Percentiles rank a stretch among this genome's conserved stretches.
Conservation (phyloP, 129 eudicot species). For the Flaveria linearis region DNA sequence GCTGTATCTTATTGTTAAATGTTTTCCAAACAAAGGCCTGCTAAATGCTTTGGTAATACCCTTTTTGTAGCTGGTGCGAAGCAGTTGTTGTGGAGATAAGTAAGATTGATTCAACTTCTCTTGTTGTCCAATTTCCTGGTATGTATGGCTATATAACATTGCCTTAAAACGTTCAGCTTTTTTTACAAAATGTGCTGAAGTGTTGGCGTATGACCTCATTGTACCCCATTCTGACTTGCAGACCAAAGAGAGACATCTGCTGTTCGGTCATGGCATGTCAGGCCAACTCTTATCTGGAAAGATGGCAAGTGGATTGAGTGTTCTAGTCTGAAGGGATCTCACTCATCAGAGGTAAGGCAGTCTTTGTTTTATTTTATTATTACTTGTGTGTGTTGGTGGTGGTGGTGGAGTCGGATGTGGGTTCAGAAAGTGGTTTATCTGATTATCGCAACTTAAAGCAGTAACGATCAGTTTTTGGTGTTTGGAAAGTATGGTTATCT, state of each 20-base stretch:
- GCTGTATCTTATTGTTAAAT: not conserved
- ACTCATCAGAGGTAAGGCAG: slow-evolving; percentile 57
- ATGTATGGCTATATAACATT: slow-evolving; percentile 13
- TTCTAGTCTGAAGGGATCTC: slow-evolving; percentile 37
- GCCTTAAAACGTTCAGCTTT: not conserved
- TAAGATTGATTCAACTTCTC: slow-evolving; percentile 60
- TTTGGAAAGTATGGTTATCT: not conserved
- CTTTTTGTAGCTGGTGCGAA: slow-evolving; percentile 82
- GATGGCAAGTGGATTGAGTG: slow-evolving; percentile 79
- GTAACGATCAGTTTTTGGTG: not conserved
- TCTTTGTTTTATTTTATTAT: slow-evolving; percentile 3
- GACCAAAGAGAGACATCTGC: slow-evolving; percentile 62
- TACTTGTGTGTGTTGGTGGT: not conserved
- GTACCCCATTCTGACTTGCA: slow-evolving; percentile 35
- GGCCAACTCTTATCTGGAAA: slow-evolving; percentile 73
- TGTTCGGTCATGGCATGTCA: slow-evolving; percentile 74
- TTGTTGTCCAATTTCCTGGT: slow-evolving; percentile 82
- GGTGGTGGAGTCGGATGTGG: not conserved
- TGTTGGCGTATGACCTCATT: slow-evolving; percentile 11
- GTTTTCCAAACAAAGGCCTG: not conserved
- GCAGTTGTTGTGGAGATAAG: slow-evolving; percentile 71
- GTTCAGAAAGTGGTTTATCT: not conserved
- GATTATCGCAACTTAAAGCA: not conserved
- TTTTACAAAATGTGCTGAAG: not conserved
- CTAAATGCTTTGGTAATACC: not conserved